These are phyloP conservation scores for Myxozyma neglecta DNA, from an alignment of 805 yeast species.

Conservation along the genomic window DNA sequence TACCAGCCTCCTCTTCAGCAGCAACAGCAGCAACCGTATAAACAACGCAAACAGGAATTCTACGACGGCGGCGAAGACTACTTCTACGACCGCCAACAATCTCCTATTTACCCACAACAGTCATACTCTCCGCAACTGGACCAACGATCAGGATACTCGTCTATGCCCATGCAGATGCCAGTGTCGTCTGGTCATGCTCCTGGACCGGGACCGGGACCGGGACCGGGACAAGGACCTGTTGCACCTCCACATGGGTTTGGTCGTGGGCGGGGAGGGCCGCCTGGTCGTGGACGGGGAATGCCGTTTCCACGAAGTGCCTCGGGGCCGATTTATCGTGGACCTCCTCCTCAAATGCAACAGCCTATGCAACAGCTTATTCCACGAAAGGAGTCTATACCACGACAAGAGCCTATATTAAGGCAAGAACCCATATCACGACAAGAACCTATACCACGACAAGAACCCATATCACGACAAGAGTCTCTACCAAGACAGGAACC, in stretches of 20 bases:
- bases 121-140: conserved; percentile 1
- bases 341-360: not conserved
- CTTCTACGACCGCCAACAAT: conserved; percentile 1
- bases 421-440: too few relatives aligned
- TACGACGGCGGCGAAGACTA: conserved; percentile 16
- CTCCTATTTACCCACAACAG: conserved; percentile 1
- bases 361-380: not conserved
- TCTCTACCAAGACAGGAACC: too few relatives aligned
- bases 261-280: conserved; percentile 7
- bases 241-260: conserved; percentile 10
- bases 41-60: not conserved
- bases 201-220: too few relatives aligned
- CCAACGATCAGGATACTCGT: too few relatives aligned
- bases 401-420: too few relatives aligned
- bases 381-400: too few relatives aligned
- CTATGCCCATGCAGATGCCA: not conserved
- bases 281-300: conserved; percentile 2
- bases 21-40: not conserved
- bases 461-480: too few relatives aligned
- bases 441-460: too few relatives aligned
- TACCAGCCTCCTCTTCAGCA: conserved; percentile 13
- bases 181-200: conserved; percentile 4
- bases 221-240: not conserved
- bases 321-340: not conserved
- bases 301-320: conserved; percentile 9